Conservation (phyloP, 2,329 filamentous ascomycete species). For the Talaromyces sp. region DNA sequence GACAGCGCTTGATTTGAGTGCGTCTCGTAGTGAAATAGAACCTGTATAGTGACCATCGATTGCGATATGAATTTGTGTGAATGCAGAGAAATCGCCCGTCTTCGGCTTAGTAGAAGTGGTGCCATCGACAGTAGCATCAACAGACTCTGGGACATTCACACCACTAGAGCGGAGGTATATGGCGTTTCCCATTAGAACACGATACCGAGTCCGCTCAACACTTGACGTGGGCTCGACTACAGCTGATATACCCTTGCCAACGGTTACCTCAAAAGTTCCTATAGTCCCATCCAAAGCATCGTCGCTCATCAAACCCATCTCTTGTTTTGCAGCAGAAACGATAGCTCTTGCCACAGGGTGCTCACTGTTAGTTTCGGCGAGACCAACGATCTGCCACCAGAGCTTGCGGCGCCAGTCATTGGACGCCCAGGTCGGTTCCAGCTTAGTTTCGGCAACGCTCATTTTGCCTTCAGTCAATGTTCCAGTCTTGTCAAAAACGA, state of each 20-base stretch:
- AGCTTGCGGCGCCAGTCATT: conserved; percentile 66
- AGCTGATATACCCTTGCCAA: conserved; percentile 82
- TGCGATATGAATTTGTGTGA: conserved; percentile 87
- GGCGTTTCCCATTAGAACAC: conserved; percentile 79
- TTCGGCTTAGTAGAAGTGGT: conserved; percentile 32
- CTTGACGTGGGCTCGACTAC: conserved; percentile 71
- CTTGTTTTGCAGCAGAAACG: conserved; percentile 67
- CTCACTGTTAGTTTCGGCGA: conserved; percentile 94
- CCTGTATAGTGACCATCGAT: conserved; percentile 80
- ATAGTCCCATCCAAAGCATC: conserved; percentile 76
- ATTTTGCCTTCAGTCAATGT: conserved; percentile 94
- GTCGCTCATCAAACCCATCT: conserved; percentile 69
- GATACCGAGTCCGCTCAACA: conserved; percentile 67
- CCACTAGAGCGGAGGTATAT: conserved; percentile 69
- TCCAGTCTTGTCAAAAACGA: conserved; percentile 94
- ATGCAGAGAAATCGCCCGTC: conserved; percentile 56
- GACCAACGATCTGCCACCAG: conserved; percentile 94
- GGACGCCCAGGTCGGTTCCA: conserved; percentile 66
- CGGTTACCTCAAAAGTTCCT: conserved; percentile 75
- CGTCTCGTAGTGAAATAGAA: conserved; percentile 79
- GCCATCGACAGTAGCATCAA: conserved; percentile 29
- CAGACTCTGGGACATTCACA: conserved; percentile 49
- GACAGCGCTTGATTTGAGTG: conserved; percentile 80
- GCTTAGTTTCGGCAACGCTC: conserved; percentile 72
- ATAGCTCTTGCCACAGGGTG: conserved; percentile 94